A percentile compares a stretch with the other conserved stretches of the same genome.
Evolutionary conservation across 495 filamentous ascomycete species (phyloP).

Genomic region (Penicillium salamii): DNA sequence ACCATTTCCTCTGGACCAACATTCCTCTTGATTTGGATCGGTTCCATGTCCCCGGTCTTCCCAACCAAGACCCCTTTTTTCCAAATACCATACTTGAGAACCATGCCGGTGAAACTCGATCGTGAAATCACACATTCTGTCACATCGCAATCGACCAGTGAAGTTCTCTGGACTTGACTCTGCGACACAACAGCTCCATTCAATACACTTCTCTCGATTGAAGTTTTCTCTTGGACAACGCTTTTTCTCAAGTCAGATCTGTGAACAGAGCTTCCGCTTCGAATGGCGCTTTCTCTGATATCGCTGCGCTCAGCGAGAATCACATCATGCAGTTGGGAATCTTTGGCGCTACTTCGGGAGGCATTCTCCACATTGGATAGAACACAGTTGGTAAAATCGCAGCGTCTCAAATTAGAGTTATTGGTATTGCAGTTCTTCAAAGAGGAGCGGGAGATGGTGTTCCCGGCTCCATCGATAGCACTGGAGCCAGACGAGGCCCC

Average conservation of each 20-base stretch:
- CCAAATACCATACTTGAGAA: conserved; percentile 36
- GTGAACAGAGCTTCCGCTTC: conserved; percentile 10
- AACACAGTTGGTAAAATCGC: conserved; percentile 15
- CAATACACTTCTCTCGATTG: conserved; percentile 14
- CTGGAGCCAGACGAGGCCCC: neutral
- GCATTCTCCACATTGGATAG: conserved; percentile 14
- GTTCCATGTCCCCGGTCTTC: conserved; percentile 18
- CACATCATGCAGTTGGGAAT: conserved; percentile 17
- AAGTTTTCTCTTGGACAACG: conserved; percentile 15
- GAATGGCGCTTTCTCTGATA: conserved; percentile 19
- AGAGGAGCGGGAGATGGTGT: neutral
- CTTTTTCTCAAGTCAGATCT: conserved; percentile 14
- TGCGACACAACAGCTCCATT: conserved; percentile 12
- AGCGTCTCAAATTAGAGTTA: conserved; percentile 11
- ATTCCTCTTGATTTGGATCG: conserved; percentile 10
- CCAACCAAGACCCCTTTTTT: conserved; percentile 32
- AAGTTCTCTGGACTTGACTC: conserved; percentile 15
- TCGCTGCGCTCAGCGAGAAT: conserved; percentile 15
- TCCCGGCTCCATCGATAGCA: neutral
- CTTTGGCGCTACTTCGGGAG: conserved; percentile 4
- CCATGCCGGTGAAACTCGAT: conserved; percentile 28
- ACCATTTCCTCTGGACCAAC: conserved; percentile 1
- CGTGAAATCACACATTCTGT: conserved; percentile 26
- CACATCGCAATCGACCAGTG: conserved; percentile 30
- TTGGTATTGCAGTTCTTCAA: conserved; percentile 13